Conservation (phyloP, 208 protist genomes). For the Leishmania aethiopica region DNA sequence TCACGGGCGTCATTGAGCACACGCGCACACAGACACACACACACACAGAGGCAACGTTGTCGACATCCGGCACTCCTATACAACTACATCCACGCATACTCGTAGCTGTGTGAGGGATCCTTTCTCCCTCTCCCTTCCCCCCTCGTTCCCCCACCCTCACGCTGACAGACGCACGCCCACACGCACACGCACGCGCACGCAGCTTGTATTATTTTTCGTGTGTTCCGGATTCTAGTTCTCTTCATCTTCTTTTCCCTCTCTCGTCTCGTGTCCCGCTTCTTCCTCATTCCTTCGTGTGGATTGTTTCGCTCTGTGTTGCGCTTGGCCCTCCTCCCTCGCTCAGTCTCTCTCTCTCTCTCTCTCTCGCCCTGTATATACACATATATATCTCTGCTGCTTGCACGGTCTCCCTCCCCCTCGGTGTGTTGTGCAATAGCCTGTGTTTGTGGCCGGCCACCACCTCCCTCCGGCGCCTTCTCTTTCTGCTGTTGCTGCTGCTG, state of each 20-base stretch:
- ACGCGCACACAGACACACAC: neutral
- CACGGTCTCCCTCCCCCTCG: neutral
- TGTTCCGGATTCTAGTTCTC: neutral
- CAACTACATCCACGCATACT: neutral
- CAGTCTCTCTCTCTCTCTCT: no score
- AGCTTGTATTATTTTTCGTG: neutral
- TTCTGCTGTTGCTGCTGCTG: neutral
- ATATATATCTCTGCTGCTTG: no score
- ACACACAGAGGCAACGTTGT: neutral
- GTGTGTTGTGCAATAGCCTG: neutral
- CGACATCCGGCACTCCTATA: neutral
- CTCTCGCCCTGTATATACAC: no score
- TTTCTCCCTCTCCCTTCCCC: slow-evolving; percentile 4
- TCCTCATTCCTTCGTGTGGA: slow-evolving; percentile 7
- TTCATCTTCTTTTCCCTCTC: neutral
- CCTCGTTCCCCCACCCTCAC: no score
- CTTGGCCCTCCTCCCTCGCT: no score
- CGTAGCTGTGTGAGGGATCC: neutral
- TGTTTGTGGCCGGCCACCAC: neutral
- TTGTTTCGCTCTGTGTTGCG: neutral
- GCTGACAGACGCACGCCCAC: neutral
- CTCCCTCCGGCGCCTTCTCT: neutral
- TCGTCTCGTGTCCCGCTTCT: no score
- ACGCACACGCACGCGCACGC: neutral
- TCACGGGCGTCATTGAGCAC: neutral